Evolutionary conservation across 768 basidiomycete species (phyloP).

Genomic region (Russula earlei): DNA sequence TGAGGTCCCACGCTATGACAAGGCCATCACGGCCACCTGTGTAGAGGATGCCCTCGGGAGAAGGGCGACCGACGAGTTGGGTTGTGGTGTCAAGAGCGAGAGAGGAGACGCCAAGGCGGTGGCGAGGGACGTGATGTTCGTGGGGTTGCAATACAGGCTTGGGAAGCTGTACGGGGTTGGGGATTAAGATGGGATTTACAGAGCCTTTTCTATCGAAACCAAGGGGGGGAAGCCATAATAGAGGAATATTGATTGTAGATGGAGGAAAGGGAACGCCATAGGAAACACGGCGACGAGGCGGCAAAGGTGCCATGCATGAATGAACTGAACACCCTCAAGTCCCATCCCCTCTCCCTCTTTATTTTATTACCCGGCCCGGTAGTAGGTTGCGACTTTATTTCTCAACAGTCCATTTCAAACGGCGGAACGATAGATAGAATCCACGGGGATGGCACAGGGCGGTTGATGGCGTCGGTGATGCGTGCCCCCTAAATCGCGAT

Average conservation of each 20-base stretch:
- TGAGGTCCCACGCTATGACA: constrained; percentile 81
- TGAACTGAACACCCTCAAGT: neutral
- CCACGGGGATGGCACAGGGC: no score
- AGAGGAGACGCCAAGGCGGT: constrained; percentile 78
- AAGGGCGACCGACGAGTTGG: constrained; percentile 47
- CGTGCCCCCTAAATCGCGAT: no score
- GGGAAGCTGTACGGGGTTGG: constrained; percentile 21
- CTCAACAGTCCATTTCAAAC: no score
- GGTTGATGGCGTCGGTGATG: no score
- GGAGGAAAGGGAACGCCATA: constrained; percentile 69
- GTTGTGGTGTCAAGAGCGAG: constrained; percentile 86
- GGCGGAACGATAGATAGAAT: no score
- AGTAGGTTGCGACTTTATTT: no score
- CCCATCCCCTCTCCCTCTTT: no score
- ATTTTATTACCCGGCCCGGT: no score
- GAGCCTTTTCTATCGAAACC: constrained; percentile 56
- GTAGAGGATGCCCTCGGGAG: constrained; percentile 84
- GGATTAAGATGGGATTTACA: constrained; percentile 57
- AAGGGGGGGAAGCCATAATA: constrained; percentile 61
- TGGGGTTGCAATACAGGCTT: neutral
- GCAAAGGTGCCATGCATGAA: constrained; percentile 27
- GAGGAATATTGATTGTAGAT: constrained; percentile 50
- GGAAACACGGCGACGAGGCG: constrained; percentile 63
- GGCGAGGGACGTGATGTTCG: constrained; percentile 31
- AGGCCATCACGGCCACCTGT: constrained; percentile 85